Evolutionary conservation across 2,329 filamentous ascomycete genomes (phyloP).

Genomic region (Stromatinia cepivora): DNA sequence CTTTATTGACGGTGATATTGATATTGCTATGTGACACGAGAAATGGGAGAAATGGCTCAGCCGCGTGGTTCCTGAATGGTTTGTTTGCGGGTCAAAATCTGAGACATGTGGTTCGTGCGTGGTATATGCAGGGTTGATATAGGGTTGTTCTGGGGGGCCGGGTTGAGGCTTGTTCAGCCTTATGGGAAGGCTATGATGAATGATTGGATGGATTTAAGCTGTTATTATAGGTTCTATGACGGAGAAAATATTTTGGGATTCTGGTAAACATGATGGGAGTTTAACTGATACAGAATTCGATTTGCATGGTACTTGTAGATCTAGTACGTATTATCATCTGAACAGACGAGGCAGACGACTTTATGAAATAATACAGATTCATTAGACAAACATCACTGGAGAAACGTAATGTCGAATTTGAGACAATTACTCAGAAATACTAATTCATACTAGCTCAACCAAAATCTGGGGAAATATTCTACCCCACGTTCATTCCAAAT

Average conservation of each 20-base stretch:
- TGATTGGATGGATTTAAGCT: no score
- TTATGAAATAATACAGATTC: no score
- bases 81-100: not conserved
- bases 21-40: not conserved
- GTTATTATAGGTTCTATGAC: no score
- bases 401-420: not conserved
- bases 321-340: no score
- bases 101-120: not conserved
- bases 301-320: not conserved
- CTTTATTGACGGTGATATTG: not conserved
- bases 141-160: not conserved
- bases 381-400: not conserved
- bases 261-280: no score
- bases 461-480: no score
- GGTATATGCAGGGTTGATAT: not conserved
- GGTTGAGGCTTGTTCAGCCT: not conserved
- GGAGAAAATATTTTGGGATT: no score
- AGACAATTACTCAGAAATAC: not conserved
- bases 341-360: not conserved
- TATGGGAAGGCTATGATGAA: not conserved
- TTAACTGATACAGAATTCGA: not conserved
- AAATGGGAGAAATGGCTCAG: not conserved
- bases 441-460: not conserved
- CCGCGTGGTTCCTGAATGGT: not conserved
- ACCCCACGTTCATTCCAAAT: not conserved